A percentile compares a stretch with the other conserved stretches of the same genome.
Evolutionary conservation across 73 alveolate species (phyloP).

Genomic region (Urostyla sp.): DNA sequence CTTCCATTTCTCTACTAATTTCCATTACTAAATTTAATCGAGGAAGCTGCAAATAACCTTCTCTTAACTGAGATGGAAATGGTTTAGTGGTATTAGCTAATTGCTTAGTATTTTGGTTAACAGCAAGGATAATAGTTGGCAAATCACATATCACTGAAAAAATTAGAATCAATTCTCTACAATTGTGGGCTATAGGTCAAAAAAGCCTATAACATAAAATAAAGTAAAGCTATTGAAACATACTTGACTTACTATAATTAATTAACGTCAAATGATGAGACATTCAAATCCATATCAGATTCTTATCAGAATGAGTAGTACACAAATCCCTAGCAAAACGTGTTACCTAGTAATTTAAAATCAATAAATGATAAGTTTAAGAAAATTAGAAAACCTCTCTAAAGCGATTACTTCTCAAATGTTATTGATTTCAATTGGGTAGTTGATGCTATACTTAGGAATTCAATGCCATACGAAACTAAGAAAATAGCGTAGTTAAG

Average conservation of each 20-base stretch:
- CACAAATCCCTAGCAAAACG: neutral
- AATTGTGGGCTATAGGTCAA: slow-evolving; percentile 7
- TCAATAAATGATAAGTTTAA: neutral
- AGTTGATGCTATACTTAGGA: slow-evolving; percentile 29
- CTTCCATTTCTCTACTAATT: slow-evolving; percentile 7
- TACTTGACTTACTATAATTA: slow-evolving; percentile 33
- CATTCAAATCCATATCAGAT: neutral
- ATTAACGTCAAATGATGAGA: slow-evolving; percentile 20
- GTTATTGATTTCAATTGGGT: slow-evolving; percentile 21
- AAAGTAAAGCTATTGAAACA: slow-evolving; percentile 10
- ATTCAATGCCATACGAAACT: slow-evolving; percentile 35
- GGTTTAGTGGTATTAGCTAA: slow-evolving; percentile 12
- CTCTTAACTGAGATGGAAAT: slow-evolving; percentile 23
- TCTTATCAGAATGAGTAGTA: neutral
- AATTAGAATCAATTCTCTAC: neutral
- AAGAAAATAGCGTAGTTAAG: no score
- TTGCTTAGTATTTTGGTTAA: neutral
- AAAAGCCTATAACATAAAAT: neutral
- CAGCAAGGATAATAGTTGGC: neutral
- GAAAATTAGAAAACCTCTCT: slow-evolving; percentile 3
- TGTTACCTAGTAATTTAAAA: neutral
- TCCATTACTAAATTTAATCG: neutral
- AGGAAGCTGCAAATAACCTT: slow-evolving; percentile 15
- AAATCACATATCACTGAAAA: neutral
- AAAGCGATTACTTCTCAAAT: slow-evolving; percentile 1